Base-by-base conservation (phyloP, 495 filamentous ascomycete genomes). In the Penicillium ochrochloron region DNA sequence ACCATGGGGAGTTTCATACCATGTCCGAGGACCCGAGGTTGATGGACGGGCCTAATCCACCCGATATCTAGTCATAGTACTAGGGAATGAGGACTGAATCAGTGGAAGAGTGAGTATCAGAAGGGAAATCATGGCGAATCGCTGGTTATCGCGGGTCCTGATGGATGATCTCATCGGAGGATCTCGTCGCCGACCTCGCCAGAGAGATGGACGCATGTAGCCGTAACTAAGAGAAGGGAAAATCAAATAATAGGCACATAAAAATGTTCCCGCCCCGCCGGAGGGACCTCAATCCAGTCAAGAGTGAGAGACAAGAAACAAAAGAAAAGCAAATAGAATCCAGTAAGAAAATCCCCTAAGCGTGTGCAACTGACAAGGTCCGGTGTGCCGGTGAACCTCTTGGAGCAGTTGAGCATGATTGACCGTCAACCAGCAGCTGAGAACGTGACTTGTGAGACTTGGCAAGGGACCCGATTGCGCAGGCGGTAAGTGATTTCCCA, bases 11-110 rank as follows among this genome's bases (percentile, higher is more conserved):
- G 57, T 42, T 42, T 42, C 39, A 42, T 5, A 42, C 39, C 44
- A 48, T 21, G 48, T 60, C 70, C 70, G 70, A 72, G 60, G 69
- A 58, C 69, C 70, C 70, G 67, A 72, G 70, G 70, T 72, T 55
- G 57, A 53, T 34, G 33, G 33, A 23, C 27, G 61, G 61, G 65
- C 67, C 70, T 72, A 70, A 70, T 70, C 62, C 60, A 72, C 70
- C 70, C 70, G 70, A 67, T 62, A 60, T 37, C 54, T 21, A 12
- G 34, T 41, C 3, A 5, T 27, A 27, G 25, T 27, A 27, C 25
- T 27, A 27, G 25, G 25, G 5, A 1, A 15, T 15, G 35, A 39
- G 10, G 10, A 15, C 35, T 15, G 37, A 27, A 27, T 27, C 25
- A 27, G 25, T 27, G 25, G 25, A 27, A 4, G 25, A 27, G 4